phyloP scores from a whole-genome alignment of 2,329 filamentous ascomycete genomes.

The Cladophialophora carrionii region DNA sequence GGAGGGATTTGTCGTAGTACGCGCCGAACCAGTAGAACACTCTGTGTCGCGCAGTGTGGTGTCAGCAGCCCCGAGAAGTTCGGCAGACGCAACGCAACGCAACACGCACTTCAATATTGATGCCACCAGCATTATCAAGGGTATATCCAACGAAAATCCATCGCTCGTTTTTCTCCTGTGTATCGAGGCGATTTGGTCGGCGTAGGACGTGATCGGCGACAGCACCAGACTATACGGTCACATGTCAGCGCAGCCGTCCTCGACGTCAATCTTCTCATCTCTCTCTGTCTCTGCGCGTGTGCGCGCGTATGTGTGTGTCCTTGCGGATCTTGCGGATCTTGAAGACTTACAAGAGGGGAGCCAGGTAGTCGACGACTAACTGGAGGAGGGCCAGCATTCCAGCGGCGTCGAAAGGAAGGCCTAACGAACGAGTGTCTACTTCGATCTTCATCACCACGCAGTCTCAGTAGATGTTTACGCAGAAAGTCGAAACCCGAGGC shows the following conservation, averaged over 20 bases:
- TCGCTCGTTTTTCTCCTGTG: conserved; percentile 62
- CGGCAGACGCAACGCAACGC: not conserved
- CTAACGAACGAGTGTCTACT: not conserved
- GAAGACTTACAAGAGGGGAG: conserved; percentile 52
- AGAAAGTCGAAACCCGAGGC: not conserved
- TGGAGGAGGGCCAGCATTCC: conserved; percentile 27
- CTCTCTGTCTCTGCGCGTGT: not conserved
- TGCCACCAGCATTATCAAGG: conserved; percentile 67
- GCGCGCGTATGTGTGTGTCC: not conserved
- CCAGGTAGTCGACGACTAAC: conserved; percentile 51
- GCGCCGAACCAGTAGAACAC: conserved; percentile 69
- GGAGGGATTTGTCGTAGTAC: conserved; percentile 61
- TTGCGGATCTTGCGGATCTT: not conserved
- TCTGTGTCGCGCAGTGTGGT: conserved; percentile 44
- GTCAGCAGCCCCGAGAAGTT: not conserved
- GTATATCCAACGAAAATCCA: conserved; percentile 69
- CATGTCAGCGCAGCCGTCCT: not conserved
- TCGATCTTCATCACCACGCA: conserved; percentile 10
- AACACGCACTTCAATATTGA: conserved; percentile 62
- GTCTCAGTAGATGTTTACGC: not conserved
- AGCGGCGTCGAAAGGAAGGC: conserved; percentile 6
- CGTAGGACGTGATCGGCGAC: conserved; percentile 67
- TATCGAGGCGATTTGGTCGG: conserved; percentile 68
- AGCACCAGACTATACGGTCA: conserved; percentile 56
- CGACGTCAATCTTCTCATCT: not conserved